These are phyloP conservation scores for Xylaria grammica DNA, from an alignment of 495 filamentous ascomycete species.

Conservation along the genomic window DNA sequence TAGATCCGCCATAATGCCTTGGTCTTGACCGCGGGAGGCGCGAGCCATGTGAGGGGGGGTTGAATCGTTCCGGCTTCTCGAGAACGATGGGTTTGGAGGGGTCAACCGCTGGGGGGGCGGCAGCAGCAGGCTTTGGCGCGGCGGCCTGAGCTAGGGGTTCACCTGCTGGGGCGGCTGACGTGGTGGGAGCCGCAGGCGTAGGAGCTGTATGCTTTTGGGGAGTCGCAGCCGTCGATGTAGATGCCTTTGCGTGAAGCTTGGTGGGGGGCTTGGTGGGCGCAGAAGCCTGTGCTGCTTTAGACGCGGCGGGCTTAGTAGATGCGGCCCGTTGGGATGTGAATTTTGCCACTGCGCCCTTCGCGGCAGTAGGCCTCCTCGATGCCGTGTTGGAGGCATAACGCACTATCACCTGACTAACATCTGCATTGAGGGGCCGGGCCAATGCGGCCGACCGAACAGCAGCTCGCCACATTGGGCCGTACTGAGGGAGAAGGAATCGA, in stretches of 20 bases:
- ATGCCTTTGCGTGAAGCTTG: constrained; percentile 32
- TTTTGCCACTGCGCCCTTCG: constrained; percentile 2
- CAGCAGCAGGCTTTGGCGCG: constrained; percentile 16
- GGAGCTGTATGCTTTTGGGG: constrained; percentile 26
- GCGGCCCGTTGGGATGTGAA: neutral
- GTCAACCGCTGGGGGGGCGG: constrained; percentile 22
- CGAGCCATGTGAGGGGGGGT: constrained; percentile 80
- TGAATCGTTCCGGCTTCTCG: constrained; percentile 80
- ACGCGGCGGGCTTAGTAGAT: constrained; percentile 16
- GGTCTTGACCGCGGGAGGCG: constrained; percentile 52
- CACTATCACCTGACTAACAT: constrained; percentile 33
- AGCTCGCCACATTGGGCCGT: constrained; percentile 51
- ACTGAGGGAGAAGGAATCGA: constrained; percentile 59
- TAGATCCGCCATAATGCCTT: constrained; percentile 70
- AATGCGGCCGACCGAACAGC: constrained; percentile 27
- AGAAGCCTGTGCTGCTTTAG: constrained; percentile 35
- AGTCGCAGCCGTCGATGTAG: constrained; percentile 15
- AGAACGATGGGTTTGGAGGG: constrained; percentile 65
- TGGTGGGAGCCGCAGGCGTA: constrained; percentile 5
- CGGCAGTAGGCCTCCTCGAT: constrained; percentile 21
- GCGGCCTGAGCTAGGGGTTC: constrained; percentile 6
- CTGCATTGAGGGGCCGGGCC: constrained; percentile 31
- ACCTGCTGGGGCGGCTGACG: constrained; percentile 8
- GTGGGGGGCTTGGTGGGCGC: constrained; percentile 41
- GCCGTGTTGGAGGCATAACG: constrained; percentile 43